Evolutionary conservation across 2,329 filamentous ascomycete genomes (phyloP), one percentile per base, ranked within the genome.

Genomic region (Spiromastix sp.): DNA sequence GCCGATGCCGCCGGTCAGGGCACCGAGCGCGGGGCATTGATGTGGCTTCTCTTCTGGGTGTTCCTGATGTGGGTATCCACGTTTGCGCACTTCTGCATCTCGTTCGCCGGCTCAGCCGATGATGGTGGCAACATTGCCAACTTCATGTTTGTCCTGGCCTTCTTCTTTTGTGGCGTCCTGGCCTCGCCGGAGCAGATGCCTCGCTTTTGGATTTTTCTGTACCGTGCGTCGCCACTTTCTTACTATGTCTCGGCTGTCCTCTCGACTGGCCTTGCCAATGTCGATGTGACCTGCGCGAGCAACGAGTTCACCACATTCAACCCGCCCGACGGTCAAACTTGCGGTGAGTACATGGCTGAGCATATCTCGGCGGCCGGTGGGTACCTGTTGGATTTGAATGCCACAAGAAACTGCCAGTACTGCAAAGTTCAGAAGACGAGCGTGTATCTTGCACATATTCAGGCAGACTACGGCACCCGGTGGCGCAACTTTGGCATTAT

Each of bases 201-300:
- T 0, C 68, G 72, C 0, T 85, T 85, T 61, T 85, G 81, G 81
- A 74, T 74, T 40, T 84, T 82, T 60, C 84, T 85, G 79, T 81
- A 83, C 55, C 68, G 73, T 20, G 65, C 74, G 5, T 74, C 70
- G 0, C 77, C 77, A 0, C 76, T 81, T 39, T 80, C 76, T 0
- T 83, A 82, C 34, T 53, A 67, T 2, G 59, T 66, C 2, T 54
- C 57, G 11, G 48, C 56, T 1, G 51, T 66, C 12, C 37, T 58
- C 8, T 49, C 55, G 1, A 51, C 50, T 0, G 57, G 57, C 1
- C 16, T 60, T 2, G 35, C 50, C 0, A 49, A 48, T 1, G 45
- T 48, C 4, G 34, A 40, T 1, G 52, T 57, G 3, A n/a, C 47
- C 4, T 60, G 57, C 34, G 50, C 55, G 2, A 33, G 42, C 15